Base-by-base conservation (phyloP, 768 basidiomycete genomes). In the Naematelia encephala region DNA sequence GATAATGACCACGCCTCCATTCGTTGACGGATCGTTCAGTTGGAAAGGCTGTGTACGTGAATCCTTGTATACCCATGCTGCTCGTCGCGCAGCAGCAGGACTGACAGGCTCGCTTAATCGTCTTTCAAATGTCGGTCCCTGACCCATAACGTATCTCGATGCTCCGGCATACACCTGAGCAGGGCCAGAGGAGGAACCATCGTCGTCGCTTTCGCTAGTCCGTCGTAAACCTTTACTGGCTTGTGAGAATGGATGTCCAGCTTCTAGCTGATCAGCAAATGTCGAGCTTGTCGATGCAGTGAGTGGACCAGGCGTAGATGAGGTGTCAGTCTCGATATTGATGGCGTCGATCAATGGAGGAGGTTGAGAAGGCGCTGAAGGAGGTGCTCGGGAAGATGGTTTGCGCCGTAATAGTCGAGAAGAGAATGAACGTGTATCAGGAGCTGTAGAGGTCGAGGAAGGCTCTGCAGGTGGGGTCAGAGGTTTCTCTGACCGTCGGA, bases 401-500 rank as follows among this genome's bases (percentile, higher is more conserved):
- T 63, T 63, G 4, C 65, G 61, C 5, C 65, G 61, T 2, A 67
- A 48, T 22, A 67, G 50, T 54, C 65, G 26, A 12, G 65, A 57
- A 1, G 65, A 59, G 48, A 50, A 50, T 50, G 48, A 50, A 16
- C 34, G 34, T 39, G 34, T 8, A 8, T 39, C 34, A 16, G 34
- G 16, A 16, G 34, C 34, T 39, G 8, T 8, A 16, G 8, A 16
- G 34, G 34, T 16, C 8, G 34, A 8, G 34, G 34, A 16, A 39
- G 34, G 34, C 34, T 39, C 34, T 8, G 34, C 16, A 16, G 34
- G 34, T 16, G 34, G 34, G 8, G 34, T 39, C 8, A 16, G 34
- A 8, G 34, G 34, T 16, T 39, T 39, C 34, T 39, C 34, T 39
- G 34, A 8, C 8, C 34, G 34, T 16, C 34, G 34, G 16, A 60